These are phyloP conservation scores for Piper longum DNA, from an alignment of 164 flowering plant species.

Conservation along the genomic window DNA sequence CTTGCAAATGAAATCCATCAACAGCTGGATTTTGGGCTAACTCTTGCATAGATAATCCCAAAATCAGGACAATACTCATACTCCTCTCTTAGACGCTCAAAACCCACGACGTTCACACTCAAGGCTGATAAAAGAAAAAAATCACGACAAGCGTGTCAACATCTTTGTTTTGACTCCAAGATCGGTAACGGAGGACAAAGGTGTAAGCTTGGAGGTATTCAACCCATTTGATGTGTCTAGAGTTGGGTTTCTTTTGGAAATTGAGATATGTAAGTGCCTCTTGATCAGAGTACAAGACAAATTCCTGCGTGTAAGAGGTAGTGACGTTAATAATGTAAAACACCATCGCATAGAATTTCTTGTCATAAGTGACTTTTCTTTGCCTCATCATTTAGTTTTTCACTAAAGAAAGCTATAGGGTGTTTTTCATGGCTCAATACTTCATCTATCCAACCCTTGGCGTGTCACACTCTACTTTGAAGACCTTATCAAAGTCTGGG, in stretches of 20 bases:
- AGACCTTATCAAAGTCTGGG: neutral
- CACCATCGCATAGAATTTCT: neutral
- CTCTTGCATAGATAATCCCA: neutral
- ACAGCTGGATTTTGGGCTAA: too few relatives aligned
- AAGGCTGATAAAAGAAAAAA: neutral
- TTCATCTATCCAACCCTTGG: neutral
- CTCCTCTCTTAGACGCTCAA: neutral
- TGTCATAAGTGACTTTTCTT: too few relatives aligned
- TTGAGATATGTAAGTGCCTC: conserved; percentile 1
- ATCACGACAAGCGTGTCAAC: neutral
- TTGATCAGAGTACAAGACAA: neutral
- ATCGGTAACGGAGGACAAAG: neutral
- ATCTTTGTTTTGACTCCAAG: neutral
- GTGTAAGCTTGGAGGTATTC: neutral
- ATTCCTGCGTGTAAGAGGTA: neutral
- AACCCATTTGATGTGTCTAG: conserved; percentile 1
- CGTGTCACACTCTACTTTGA: neutral
- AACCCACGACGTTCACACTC: neutral
- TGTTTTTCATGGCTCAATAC: neutral
- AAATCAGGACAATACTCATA: conserved; percentile 2
- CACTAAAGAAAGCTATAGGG: neutral
- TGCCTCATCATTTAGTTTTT: neutral
- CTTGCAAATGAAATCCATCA: too few relatives aligned
- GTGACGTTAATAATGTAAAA: neutral
- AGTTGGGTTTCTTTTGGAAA: neutral